Base-by-base conservation (phyloP, 1,139 yeast species). In the Hansenula lynferdii region DNA sequence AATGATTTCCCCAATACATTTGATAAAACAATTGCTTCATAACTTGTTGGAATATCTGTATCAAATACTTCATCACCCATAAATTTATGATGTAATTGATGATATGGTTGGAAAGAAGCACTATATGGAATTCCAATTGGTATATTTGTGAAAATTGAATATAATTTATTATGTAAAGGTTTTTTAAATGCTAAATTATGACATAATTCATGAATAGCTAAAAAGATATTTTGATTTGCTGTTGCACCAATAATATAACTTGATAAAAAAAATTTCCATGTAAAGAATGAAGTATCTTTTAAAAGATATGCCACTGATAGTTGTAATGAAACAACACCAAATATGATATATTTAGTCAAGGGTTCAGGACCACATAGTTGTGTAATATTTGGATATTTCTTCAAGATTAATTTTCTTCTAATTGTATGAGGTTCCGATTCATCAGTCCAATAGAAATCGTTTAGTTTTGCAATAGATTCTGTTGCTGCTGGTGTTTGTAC, bases 91-190 rank as follows among this genome's bases (percentile, higher is more conserved):
- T 89, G 97, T 35, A 89, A 69, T 57, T 86, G 86, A 55, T 89
- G 97, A 60, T 89, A 89, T 10, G 96, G 96, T 44, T 84, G 87
- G 62, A 89, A 89, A 3, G 95, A 83, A 0, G 96, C 96, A 31
- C 87, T 75, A 60, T 86, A 89, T 1, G 97, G 97, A 28, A 89
- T 72, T 1, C 96, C 96, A 39, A 89, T 85, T 1, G 96, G 96
- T 37, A 85, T 63, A 56, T 89, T 89, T 28, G 90, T 75, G 47
- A 85, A 65, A 9, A 87, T 82, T 29, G 95, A 77, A 55, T 83
- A 87, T 23, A 87, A 58, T 58, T 85, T 81, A 59, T 89, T 89
- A 59, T 80, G 77, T 8, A 85, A 36, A 0, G 95, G 94, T 49
- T 75, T 78, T 53, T 77, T 85, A 70, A 89, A 89, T n/a, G 85